A percentile compares a stretch with the other conserved stretches of the same genome.
These are phyloP conservation scores for Yamadazyma sp. DNA, from an alignment of 1,139 yeast species.

Conservation along the genomic window DNA sequence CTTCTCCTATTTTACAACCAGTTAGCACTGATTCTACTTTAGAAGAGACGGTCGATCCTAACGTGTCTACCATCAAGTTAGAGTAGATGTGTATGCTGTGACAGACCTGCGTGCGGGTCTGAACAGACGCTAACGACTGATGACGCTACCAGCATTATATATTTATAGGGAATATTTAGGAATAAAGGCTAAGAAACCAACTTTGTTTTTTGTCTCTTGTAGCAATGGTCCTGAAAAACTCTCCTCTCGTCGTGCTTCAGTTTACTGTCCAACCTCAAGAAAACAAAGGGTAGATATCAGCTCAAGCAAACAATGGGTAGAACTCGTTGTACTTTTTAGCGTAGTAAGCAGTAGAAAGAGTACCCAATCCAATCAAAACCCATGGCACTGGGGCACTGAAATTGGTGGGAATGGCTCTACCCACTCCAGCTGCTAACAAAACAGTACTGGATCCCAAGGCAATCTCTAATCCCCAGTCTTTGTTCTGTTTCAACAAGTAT, in stretches of 20 bases:
- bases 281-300: too few relatives aligned
- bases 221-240: too few relatives aligned
- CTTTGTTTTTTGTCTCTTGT: too few relatives aligned
- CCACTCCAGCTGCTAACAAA: constrained; percentile 66
- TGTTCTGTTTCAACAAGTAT: constrained; percentile 68
- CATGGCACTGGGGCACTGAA: constrained; percentile 79
- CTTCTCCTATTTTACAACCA: constrained; percentile 35
- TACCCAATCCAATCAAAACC: constrained; percentile 62
- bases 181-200: too few relatives aligned
- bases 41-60: neutral
- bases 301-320: constrained; percentile 32
- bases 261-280: too few relatives aligned
- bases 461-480: constrained; percentile 76
- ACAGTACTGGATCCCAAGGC: constrained; percentile 73
- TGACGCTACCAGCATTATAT: neutral
- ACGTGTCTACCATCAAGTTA: neutral
- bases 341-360: constrained; percentile 66
- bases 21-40: neutral
- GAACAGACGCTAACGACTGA: neutral
- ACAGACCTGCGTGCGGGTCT: too few relatives aligned
- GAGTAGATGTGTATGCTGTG: neutral
- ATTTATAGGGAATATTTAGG: too few relatives aligned
- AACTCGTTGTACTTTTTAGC: constrained; percentile 70
- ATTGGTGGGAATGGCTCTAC: constrained; percentile 58
- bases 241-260: too few relatives aligned